phyloP scores from a whole-genome alignment of 2,329 filamentous ascomycete species.

The Colletotrichum musicola region DNA sequence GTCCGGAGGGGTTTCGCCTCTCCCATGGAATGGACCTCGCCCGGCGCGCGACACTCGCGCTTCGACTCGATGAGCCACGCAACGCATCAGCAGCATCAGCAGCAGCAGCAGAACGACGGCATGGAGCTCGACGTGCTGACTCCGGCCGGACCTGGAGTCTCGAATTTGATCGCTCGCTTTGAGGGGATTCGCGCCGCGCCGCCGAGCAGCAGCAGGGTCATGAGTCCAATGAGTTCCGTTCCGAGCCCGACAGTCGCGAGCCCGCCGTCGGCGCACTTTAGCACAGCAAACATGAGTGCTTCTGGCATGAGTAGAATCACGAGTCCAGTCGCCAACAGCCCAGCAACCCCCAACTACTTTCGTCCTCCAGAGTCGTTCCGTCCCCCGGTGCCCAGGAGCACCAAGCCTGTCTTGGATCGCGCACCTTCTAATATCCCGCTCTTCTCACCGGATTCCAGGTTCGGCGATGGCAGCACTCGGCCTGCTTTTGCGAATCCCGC shows the following conservation, averaged over 20 bases:
- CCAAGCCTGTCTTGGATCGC: conserved; percentile 51
- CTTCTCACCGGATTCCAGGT: conserved; percentile 34
- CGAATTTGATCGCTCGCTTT: conserved; percentile 56
- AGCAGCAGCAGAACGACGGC: conserved; percentile 29
- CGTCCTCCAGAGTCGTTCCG: conserved; percentile 27
- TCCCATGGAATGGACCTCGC: conserved; percentile 55
- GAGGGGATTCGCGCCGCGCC: conserved; percentile 52
- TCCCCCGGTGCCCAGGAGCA: conserved; percentile 54
- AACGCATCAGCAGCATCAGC: not conserved
- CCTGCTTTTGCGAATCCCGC: conserved; percentile 18
- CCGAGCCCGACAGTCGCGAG: conserved; percentile 40
- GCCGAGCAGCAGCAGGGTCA: conserved; percentile 45
- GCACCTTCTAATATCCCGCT: conserved; percentile 40
- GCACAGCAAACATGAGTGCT: conserved; percentile 42
- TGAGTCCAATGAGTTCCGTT: conserved; percentile 44
- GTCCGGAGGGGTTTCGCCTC: conserved; percentile 27
- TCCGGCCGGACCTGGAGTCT: conserved; percentile 47
- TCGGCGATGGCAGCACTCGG: conserved; percentile 31
- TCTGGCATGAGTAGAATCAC: conserved; percentile 43
- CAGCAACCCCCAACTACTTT: conserved; percentile 40
- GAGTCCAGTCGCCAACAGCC: conserved; percentile 48
- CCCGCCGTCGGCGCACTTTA: conserved; percentile 48
- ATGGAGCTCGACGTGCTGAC: conserved; percentile 40
- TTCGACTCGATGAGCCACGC: conserved; percentile 31
- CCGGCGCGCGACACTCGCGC: conserved; percentile 45